These are phyloP conservation scores for Neopestalotiopsis clavispora DNA, from an alignment of 2,329 filamentous ascomycete genomes.

Conservation along the genomic window DNA sequence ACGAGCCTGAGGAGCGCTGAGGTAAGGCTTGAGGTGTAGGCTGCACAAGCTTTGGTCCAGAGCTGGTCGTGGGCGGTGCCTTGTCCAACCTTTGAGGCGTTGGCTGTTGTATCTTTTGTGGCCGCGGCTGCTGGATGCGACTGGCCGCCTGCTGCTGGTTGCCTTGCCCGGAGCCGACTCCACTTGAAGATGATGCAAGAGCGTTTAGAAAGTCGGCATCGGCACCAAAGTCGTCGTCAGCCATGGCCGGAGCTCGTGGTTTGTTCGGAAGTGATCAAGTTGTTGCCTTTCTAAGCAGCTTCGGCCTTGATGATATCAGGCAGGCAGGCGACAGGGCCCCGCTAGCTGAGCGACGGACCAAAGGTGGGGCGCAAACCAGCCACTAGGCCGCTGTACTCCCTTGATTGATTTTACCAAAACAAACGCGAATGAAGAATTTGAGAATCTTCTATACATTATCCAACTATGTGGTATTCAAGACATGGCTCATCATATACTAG, in stretches of 20 bases:
- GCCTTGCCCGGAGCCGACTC: slow-evolving; percentile 27
- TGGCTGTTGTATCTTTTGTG: slow-evolving; percentile 49
- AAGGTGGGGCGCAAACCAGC: background rate
- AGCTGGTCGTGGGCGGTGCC: slow-evolving; percentile 45
- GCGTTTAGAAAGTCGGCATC: slow-evolving; percentile 47
- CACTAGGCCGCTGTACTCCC: too few species aligned
- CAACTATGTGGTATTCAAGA: too few species aligned
- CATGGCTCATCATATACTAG: too few species aligned
- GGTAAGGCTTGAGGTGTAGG: slow-evolving; percentile 87
- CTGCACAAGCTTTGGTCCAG: slow-evolving; percentile 71
- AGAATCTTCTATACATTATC: too few species aligned
- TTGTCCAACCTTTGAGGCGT: slow-evolving; percentile 48
- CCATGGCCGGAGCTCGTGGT: slow-evolving; percentile 27
- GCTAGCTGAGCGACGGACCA: background rate
- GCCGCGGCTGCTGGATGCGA: slow-evolving; percentile 44
- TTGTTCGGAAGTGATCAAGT: background rate
- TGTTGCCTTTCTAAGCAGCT: background rate
- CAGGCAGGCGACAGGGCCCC: background rate
- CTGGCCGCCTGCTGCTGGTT: slow-evolving; percentile 19
- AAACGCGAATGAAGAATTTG: too few species aligned
- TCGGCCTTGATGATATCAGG: background rate
- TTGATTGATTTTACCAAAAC: too few species aligned
- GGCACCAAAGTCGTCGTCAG: slow-evolving; percentile 52
- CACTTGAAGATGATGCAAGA: slow-evolving; percentile 34
- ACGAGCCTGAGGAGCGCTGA: slow-evolving; percentile 66